These are phyloP conservation scores for Thermochaetoides thermophila DNA, from an alignment of 495 filamentous ascomycete species.

Conservation along the genomic window DNA sequence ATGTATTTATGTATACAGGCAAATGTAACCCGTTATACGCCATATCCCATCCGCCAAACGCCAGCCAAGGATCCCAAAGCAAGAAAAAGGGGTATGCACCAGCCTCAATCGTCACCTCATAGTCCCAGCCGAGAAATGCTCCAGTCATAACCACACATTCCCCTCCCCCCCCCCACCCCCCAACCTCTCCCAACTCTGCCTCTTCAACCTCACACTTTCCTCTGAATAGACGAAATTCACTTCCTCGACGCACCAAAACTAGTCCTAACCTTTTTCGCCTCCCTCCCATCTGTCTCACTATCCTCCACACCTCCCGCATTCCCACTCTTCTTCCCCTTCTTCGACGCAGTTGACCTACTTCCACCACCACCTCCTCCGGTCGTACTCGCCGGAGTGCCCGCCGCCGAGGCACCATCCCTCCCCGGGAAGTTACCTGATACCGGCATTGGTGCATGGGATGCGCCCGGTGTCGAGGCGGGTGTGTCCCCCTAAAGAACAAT, in stretches of 20 bases:
- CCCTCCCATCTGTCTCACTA: slow-evolving; percentile 34
- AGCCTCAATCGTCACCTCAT: too few species aligned
- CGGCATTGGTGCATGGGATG: slow-evolving; percentile 32
- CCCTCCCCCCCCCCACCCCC: slow-evolving; percentile 9
- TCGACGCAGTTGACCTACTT: slow-evolving; percentile 19
- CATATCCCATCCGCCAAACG: too few species aligned
- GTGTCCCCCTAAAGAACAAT: too few species aligned
- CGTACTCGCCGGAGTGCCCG: slow-evolving; percentile 28
- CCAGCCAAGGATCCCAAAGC: too few species aligned
- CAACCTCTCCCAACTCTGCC: slow-evolving; percentile 1
- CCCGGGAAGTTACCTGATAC: slow-evolving; percentile 30
- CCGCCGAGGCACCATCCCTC: slow-evolving; percentile 25
- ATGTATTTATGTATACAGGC: too few species aligned
- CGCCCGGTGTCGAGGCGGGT: slow-evolving; percentile 26
- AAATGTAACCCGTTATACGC: background rate
- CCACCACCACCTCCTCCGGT: slow-evolving; percentile 2
- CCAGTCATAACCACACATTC: too few species aligned
- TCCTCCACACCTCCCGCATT: slow-evolving; percentile 26
- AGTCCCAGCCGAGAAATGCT: too few species aligned
- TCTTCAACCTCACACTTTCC: background rate
- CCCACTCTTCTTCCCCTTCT: slow-evolving; percentile 27
- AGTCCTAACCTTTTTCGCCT: slow-evolving; percentile 36
- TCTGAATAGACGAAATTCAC: slow-evolving; percentile 8
- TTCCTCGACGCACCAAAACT: slow-evolving; percentile 39
- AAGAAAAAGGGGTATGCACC: too few species aligned